Base-by-base conservation (phyloP, 495 filamentous ascomycete genomes). In the Melanomma pulvis-pyrius region DNA sequence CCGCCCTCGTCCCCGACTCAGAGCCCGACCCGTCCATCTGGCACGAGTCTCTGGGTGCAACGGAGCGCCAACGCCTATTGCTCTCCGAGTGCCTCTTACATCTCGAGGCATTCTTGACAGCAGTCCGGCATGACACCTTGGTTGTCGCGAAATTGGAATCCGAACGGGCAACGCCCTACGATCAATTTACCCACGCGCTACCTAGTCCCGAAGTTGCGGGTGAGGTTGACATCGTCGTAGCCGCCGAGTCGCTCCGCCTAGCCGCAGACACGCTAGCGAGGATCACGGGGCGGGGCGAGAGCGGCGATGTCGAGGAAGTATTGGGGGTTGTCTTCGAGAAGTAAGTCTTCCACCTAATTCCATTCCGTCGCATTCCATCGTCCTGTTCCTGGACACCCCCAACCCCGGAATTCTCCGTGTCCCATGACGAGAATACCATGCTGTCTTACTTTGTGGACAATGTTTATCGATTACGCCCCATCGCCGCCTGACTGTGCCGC, bases 291-390 rank as follows among this genome's bases (percentile, higher is more conserved):
- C 86, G 86, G 60, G 94, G 93, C 1, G 90, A 91, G 62, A 84
- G 83, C 46, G 92, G 92, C 1, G 94, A 99, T 82, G 91, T 99
- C 30, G 93, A 99, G 76, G 94, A 98, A 72, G 92, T 98, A 1
- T 78, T 99, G 63, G 96, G 96, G 1, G 93, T 98, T 41, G 92
- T 99, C 1, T 98, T 99, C 79, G 93, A 99, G 76, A 98, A 96
- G 90, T 94, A 73, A 72, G 82, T 80, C 29, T 24, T 29, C 4
- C 13, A 25, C 52, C 56, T 57, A 25, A 1, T 50, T 47, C 21
- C 39, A n/a, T 11, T 39, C 47, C 41, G 22, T 32, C 44, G 22
- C 24, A 4, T 41, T 41, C 11, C 19, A 15, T 39, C 47, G 6
- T 54, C 11, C 25, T 12, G 21, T 17, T 8, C 41, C 36, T 13